Conservation (phyloP, 73 alveolate species). For the Effrenium voratum region DNA sequence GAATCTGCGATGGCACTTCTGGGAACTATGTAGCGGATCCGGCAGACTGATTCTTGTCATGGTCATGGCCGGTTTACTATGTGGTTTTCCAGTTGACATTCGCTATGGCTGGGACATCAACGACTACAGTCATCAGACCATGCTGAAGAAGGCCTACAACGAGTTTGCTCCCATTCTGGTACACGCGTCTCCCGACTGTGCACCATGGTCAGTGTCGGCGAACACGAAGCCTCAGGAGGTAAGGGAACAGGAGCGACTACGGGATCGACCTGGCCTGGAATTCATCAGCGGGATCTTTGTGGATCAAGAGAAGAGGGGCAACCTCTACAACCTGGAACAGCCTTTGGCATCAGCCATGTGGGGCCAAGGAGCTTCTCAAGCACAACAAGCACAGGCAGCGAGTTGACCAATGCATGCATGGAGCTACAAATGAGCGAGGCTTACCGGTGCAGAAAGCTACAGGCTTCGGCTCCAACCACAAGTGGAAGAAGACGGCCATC, state of each 20-base stretch:
- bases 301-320: neutral
- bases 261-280: neutral
- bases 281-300: neutral
- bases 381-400: neutral
- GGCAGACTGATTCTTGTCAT: neutral
- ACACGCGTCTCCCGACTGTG: neutral
- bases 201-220: neutral
- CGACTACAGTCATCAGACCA: neutral
- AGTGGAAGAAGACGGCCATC: neutral
- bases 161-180: neutral
- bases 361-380: neutral
- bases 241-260: neutral
- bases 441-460: neutral
- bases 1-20: neutral
- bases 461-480: neutral
- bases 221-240: neutral
- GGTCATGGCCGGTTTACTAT: neutral
- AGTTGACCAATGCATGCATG: conserved; percentile 29
- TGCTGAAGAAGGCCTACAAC: neutral
- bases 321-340: neutral
- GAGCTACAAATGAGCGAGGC: neutral
- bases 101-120: conserved; percentile 50
- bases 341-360: neutral
- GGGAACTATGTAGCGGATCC: neutral
- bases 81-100: neutral